These are phyloP conservation scores for Aphanomyces astaci DNA, from an alignment of 352 stramenopile genomes.

Conservation along the genomic window DNA sequence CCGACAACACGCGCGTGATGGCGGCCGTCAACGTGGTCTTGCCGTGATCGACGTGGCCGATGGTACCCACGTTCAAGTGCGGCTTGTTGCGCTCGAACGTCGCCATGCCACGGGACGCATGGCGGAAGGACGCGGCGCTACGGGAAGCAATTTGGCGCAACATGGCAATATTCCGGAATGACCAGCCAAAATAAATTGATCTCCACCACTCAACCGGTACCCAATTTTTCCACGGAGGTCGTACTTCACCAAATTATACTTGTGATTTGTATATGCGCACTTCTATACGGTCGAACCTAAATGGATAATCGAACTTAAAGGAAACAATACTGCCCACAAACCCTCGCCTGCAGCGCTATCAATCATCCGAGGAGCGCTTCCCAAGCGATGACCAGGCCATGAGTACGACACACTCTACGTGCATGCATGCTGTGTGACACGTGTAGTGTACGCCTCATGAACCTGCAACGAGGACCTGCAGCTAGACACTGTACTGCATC, in stretches of 20 bases:
- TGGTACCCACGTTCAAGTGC: slow-evolving; percentile 97
- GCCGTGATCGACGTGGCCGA: slow-evolving; percentile 96
- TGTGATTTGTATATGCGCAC: slow-evolving; percentile 1
- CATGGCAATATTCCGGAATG: slow-evolving; percentile 20
- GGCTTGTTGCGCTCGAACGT: slow-evolving; percentile 89
- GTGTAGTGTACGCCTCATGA: no score
- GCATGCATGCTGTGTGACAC: no score
- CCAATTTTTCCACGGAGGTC: not conserved
- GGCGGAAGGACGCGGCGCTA: not conserved
- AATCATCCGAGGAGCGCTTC: not conserved
- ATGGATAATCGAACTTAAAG: not conserved
- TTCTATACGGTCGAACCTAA: not conserved
- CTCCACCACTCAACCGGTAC: not conserved
- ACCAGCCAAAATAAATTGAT: not conserved
- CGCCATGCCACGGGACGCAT: slow-evolving; percentile 10
- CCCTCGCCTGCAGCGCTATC: no score
- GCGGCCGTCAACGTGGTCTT: slow-evolving; percentile 96
- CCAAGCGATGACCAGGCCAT: no score
- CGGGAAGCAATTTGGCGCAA: slow-evolving; percentile 20
- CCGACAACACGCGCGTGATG: slow-evolving; percentile 88
- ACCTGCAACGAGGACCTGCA: no score
- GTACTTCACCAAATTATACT: not conserved
- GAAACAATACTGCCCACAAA: no score
- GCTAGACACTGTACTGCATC: no score
- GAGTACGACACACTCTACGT: no score